Percentiles rank a stretch among this genome's conserved stretches.
Evolutionary conservation across 352 stramenopile species (phyloP).

Genomic region (Aphanomyces invadans): DNA sequence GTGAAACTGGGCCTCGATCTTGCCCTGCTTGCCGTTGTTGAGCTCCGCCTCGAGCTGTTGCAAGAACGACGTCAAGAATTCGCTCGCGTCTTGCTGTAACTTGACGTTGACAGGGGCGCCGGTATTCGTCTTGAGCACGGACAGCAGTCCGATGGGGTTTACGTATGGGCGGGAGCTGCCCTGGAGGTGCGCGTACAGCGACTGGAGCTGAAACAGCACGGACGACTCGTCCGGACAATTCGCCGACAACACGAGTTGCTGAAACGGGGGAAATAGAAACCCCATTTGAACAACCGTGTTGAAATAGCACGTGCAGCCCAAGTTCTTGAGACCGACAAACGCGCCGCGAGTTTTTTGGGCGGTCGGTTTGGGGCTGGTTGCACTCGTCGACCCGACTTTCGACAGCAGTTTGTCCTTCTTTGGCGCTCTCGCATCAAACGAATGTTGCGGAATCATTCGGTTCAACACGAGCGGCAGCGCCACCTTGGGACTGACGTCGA

Average conservation of each 20-base stretch:
- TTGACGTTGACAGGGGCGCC: slow-evolving; percentile 84
- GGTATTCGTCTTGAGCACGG: slow-evolving; percentile 82
- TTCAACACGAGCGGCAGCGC: slow-evolving; percentile 52
- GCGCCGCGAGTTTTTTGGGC: neutral
- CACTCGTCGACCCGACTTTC: neutral
- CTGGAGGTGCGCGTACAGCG: slow-evolving; percentile 84
- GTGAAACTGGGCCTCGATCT: slow-evolving; percentile 68
- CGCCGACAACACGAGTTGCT: slow-evolving; percentile 70
- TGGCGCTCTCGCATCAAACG: slow-evolving; percentile 32
- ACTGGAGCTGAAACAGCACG: slow-evolving; percentile 83
- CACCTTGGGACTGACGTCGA: slow-evolving; percentile 45
- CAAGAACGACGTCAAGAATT: slow-evolving; percentile 92
- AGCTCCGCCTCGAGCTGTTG: slow-evolving; percentile 88
- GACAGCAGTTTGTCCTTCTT: neutral
- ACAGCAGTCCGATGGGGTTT: slow-evolving; percentile 69
- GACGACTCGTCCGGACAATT: slow-evolving; percentile 29
- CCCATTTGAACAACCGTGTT: slow-evolving; percentile 93
- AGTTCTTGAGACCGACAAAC: slow-evolving; percentile 88
- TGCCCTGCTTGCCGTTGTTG: slow-evolving; percentile 48
- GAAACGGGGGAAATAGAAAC: slow-evolving; percentile 91
- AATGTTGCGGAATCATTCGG: slow-evolving; percentile 67
- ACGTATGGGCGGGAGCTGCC: slow-evolving; percentile 79
- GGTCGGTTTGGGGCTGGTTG: neutral
- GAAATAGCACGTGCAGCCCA: slow-evolving; percentile 94
- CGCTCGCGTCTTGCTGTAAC: slow-evolving; percentile 88